phyloP scores from a whole-genome alignment of 495 filamentous ascomycete species.

The Penicillium longicatenatum region DNA sequence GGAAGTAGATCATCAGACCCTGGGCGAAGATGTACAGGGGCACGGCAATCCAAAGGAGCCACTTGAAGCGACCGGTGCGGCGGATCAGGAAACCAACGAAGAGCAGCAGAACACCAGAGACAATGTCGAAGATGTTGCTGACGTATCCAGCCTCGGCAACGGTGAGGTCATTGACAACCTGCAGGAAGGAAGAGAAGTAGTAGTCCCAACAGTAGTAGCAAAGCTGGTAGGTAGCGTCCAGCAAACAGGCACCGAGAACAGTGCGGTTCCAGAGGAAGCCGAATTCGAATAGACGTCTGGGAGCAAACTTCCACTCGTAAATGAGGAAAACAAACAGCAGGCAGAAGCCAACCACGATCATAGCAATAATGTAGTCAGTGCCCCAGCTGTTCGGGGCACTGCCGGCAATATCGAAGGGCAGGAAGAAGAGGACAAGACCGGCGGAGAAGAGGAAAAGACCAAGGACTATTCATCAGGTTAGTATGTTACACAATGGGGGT shows the following conservation, averaged over 20 bases:
- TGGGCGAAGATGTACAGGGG: conserved; percentile 56
- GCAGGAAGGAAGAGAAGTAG: conserved; percentile 70
- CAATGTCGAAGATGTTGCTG: conserved; percentile 50
- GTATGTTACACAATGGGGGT: background rate
- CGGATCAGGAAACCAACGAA: conserved; percentile 54
- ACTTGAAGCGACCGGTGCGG: conserved; percentile 54
- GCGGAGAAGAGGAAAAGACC: conserved; percentile 58
- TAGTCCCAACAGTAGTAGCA: conserved; percentile 37
- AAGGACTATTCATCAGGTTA: background rate
- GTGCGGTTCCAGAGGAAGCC: conserved; percentile 60
- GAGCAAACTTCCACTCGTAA: conserved; percentile 56
- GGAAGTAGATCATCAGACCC: conserved; percentile 66
- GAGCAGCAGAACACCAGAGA: conserved; percentile 46
- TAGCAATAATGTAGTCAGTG: conserved; percentile 51
- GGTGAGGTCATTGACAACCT: conserved; percentile 67
- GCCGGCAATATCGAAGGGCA: conserved; percentile 56
- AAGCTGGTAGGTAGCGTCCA: conserved; percentile 58
- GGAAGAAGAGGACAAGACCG: conserved; percentile 60
- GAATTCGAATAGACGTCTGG: conserved; percentile 54
- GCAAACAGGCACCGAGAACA: conserved; percentile 59
- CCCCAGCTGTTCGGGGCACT: conserved; percentile 46
- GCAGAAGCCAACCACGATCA: conserved; percentile 56
- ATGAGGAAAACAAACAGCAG: conserved; percentile 54
- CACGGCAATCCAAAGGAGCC: conserved; percentile 56
- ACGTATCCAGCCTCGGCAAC: conserved; percentile 56